These are phyloP conservation scores for Alternaria panax DNA, from an alignment of 2,329 filamentous ascomycete species.

Conservation along the genomic window DNA sequence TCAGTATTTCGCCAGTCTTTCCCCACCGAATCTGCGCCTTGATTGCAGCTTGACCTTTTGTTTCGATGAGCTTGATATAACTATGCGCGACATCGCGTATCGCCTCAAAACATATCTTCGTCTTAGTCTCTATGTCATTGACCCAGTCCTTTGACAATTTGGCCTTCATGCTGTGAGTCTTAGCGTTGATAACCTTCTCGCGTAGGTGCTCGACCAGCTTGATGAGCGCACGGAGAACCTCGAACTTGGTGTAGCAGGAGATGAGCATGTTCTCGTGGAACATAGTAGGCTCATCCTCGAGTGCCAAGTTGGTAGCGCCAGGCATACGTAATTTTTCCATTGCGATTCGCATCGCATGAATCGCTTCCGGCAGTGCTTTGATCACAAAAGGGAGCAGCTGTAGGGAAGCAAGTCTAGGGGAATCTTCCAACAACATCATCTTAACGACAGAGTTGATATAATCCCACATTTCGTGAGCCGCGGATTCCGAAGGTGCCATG, in stretches of 20 bases:
- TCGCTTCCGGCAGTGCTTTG: conserved; percentile 3
- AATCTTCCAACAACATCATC: background rate
- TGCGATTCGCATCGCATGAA: conserved; percentile 17
- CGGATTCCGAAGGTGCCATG: conserved; percentile 7
- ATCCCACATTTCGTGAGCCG: background rate
- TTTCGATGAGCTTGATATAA: conserved; percentile 32
- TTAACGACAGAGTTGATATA: background rate
- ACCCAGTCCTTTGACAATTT: conserved; percentile 26
- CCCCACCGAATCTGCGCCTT: conserved; percentile 35
- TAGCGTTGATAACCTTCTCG: conserved; percentile 25
- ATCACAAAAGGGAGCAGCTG: background rate
- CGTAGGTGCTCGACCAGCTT: conserved; percentile 23
- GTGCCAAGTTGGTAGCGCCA: conserved; percentile 8
- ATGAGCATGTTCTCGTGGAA: conserved; percentile 36
- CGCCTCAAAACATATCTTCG: conserved; percentile 20
- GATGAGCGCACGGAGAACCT: conserved; percentile 25
- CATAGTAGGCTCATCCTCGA: conserved; percentile 25
- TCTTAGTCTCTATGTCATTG: conserved; percentile 16
- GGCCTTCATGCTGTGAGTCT: conserved; percentile 26
- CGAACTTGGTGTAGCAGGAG: conserved; percentile 33
- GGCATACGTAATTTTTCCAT: conserved; percentile 22
- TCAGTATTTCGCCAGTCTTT: conserved; percentile 31
- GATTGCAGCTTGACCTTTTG: conserved; percentile 27
- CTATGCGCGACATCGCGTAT: conserved; percentile 22
- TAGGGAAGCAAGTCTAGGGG: background rate